Percentiles rank a stretch among this genome's conserved stretches.
Conservation (phyloP, 192 early-diverging fungal genomes). For the Linnemannia exigua region DNA sequence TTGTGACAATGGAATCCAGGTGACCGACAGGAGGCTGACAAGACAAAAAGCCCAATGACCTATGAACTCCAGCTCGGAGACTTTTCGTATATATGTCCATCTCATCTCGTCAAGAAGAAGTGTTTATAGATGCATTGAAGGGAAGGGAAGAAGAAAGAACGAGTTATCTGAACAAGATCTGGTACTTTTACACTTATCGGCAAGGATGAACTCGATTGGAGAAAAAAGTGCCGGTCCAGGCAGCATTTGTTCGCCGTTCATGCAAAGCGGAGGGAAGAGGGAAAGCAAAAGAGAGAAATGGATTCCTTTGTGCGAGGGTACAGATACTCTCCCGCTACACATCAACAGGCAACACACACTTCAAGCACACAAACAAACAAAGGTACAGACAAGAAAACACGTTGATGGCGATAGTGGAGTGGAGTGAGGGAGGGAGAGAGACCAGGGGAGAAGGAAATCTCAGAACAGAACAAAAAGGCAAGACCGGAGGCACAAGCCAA, state of each 20-base stretch:
- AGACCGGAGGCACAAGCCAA: too few species aligned
- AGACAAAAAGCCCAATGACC: too few species aligned
- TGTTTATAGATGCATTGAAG: background rate
- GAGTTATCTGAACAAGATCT: background rate
- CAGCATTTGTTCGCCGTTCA: background rate
- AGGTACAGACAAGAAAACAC: background rate
- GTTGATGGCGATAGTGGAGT: background rate
- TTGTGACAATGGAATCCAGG: too few species aligned
- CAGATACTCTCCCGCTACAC: background rate
- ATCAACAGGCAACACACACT: background rate
- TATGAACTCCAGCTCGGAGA: too few species aligned
- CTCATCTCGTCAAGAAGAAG: background rate
- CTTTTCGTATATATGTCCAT: background rate
- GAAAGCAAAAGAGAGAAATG: background rate
- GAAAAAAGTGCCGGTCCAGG: background rate
- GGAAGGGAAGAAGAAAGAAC: background rate
- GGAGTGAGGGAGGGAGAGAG: background rate
- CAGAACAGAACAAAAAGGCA: too few species aligned
- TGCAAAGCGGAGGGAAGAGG: background rate
- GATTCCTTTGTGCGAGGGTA: background rate
- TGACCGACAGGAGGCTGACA: too few species aligned
- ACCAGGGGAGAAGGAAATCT: background rate
- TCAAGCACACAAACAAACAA: background rate
- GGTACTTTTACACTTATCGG: background rate
- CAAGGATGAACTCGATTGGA: background rate